Percentiles rank a stretch among this genome's conserved stretches.
These are phyloP conservation scores for Cyberlindnera maclurae DNA, from an alignment of 805 yeast species.

Conservation along the genomic window DNA sequence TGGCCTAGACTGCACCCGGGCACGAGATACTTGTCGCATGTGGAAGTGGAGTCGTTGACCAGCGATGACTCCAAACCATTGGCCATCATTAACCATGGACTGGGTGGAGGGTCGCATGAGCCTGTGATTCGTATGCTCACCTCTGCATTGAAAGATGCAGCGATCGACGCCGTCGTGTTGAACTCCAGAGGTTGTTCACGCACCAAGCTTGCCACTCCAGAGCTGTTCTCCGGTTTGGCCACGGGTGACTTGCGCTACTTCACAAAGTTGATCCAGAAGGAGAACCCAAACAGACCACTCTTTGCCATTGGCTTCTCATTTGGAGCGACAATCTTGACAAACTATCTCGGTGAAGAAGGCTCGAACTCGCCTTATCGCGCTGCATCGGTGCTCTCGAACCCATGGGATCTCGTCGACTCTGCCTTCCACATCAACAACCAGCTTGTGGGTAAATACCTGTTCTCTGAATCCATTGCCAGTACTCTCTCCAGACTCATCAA, in stretches of 20 bases:
- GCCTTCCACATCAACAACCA: slow-evolving; percentile 35
- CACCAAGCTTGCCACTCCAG: slow-evolving; percentile 63
- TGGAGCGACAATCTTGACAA: slow-evolving; percentile 61
- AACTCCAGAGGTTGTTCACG: slow-evolving; percentile 76
- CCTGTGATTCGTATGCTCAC: slow-evolving; percentile 57
- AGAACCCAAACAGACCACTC: slow-evolving; percentile 57
- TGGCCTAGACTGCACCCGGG: slow-evolving; percentile 63
- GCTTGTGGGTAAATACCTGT: slow-evolving; percentile 33
- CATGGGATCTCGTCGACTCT: slow-evolving; percentile 66
- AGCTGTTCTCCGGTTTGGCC: slow-evolving; percentile 58
- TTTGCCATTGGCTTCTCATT: slow-evolving; percentile 64
- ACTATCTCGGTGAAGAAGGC: slow-evolving; percentile 64
- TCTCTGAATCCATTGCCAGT: slow-evolving; percentile 34
- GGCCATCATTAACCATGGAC: slow-evolving; percentile 59
- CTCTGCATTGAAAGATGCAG: slow-evolving; percentile 33
- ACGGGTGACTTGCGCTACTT: slow-evolving; percentile 63
- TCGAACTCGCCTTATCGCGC: slow-evolving; percentile 46
- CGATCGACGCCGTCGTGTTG: slow-evolving; percentile 54
- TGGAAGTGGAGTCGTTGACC: slow-evolving; percentile 33
- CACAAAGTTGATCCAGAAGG: slow-evolving; percentile 39
- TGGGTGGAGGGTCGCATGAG: slow-evolving; percentile 78
- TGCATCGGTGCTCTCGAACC: slow-evolving; percentile 55
- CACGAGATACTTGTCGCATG: slow-evolving; percentile 50
- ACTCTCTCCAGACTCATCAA: slow-evolving; percentile 37
- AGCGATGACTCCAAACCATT: slow-evolving; percentile 40